phyloP scores from a whole-genome alignment of 768 basidiomycete species.

The Porphyrellus cyaneotinctus region DNA sequence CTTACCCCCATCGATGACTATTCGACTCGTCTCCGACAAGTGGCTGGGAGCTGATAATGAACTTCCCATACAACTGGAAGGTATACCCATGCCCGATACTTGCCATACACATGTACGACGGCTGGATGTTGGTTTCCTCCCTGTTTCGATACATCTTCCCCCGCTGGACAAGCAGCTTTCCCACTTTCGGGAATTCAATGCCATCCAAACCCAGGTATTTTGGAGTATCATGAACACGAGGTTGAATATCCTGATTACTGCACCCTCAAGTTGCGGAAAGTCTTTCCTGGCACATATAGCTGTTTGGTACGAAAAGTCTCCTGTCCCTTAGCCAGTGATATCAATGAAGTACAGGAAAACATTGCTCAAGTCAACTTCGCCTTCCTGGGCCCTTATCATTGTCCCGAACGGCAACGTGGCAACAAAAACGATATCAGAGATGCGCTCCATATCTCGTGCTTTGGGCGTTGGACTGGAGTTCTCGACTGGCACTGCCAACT shows the following conservation, averaged over 20 bases:
- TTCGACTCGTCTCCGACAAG: slow-evolving; percentile 81
- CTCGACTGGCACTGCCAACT: slow-evolving; percentile 19
- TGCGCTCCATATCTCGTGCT: slow-evolving; percentile 39
- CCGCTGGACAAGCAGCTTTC: slow-evolving; percentile 42
- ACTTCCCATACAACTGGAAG: slow-evolving; percentile 55
- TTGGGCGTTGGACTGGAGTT: slow-evolving; percentile 39
- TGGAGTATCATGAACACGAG: slow-evolving; percentile 75
- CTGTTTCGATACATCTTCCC: slow-evolving; percentile 45
- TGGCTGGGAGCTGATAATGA: slow-evolving; percentile 93
- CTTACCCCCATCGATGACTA: slow-evolving; percentile 60
- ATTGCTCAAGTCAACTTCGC: slow-evolving; percentile 35
- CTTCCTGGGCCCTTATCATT: slow-evolving; percentile 61
- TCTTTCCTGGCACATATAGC: slow-evolving; percentile 66
- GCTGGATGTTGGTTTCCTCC: slow-evolving; percentile 72
- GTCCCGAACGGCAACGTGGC: slow-evolving; percentile 56
- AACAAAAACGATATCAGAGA: slow-evolving; percentile 50
- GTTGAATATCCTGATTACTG: slow-evolving; percentile 67
- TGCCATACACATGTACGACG: slow-evolving; percentile 57
- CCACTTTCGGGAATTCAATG: slow-evolving; percentile 61
- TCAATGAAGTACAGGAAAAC: slow-evolving; percentile 47
- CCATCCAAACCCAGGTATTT: slow-evolving; percentile 84
- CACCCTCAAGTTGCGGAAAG: slow-evolving; percentile 80
- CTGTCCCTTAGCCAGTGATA: slow-evolving; percentile 5
- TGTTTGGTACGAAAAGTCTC: slow-evolving; percentile 56
- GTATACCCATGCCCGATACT: slow-evolving; percentile 68